Percentiles rank a stretch among this genome's conserved stretches.
phyloP scores from a whole-genome alignment of 2,329 filamentous ascomycete species.

The Cercospora sp. region DNA sequence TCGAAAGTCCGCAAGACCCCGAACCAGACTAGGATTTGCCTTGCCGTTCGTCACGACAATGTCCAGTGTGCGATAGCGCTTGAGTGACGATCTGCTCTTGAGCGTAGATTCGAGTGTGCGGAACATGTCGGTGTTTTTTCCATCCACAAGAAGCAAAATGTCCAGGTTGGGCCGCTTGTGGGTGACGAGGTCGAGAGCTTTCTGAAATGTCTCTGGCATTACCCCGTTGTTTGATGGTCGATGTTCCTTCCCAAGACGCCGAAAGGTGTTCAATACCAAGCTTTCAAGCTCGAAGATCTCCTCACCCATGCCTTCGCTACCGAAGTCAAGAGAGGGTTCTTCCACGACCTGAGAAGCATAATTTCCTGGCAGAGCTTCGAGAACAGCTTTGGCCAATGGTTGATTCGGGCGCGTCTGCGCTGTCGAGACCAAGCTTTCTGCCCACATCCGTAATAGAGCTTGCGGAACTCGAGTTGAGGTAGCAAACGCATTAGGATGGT shows the following conservation, averaged over 20 bases:
- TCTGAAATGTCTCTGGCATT: neutral
- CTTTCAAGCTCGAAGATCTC: neutral
- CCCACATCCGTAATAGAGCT: neutral
- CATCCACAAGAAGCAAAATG: neutral
- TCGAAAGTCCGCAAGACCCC: neutral
- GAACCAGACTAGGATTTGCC: neutral
- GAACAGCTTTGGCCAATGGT: neutral
- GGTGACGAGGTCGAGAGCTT: neutral
- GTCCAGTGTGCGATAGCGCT: neutral
- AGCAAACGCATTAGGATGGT: neutral
- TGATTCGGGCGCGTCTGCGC: neutral
- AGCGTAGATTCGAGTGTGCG: neutral
- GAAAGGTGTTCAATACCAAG: neutral
- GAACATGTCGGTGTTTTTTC: neutral
- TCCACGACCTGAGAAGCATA: neutral
- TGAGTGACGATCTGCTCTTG: neutral
- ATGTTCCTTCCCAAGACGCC: neutral
- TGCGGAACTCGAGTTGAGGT: neutral
- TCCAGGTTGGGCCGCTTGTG: neutral
- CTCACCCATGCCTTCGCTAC: neutral
- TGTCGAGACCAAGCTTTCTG: neutral
- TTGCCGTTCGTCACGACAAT: neutral
- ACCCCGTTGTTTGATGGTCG: neutral
- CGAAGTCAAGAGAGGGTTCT: neutral
- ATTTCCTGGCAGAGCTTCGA: neutral